Evolutionary conservation across 805 yeast species (phyloP), one percentile per base, ranked within the genome.

Genomic region (Candida silvatica): DNA sequence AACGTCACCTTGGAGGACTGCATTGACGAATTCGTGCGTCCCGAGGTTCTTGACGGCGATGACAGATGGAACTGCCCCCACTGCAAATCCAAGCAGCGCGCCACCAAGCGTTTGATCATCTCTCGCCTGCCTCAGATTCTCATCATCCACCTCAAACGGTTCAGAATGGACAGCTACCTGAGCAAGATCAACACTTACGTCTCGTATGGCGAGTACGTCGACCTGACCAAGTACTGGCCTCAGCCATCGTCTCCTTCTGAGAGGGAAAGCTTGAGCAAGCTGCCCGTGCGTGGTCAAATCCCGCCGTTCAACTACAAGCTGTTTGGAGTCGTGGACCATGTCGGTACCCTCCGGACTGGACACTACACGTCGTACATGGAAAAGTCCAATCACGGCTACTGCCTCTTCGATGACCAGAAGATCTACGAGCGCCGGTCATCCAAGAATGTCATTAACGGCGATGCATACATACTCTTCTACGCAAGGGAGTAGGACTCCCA

Each of bases 401-500:
- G 83, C 47, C 73, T 77, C 41, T 87, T 79, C 55, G 95, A 87
- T 55, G 96, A 87, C 54, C 69, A 83, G 0, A 71, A 67, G 37
- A 78, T 80, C n/a, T 62, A 71, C 19, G 69, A 63, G 35, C 66
- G 70, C 28, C 70, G 74, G 37, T 61, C 66, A 15, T 52, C 60
- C 7, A 61, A 54, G 25, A 70, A 71, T 27, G 86, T 82, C 12
- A 61, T 82, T 31, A 80, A 80, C 44, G 63, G 69, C 32, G 81
- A 80, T 55, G 95, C 94, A 4, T 87, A 87, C 54, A 86, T 92
- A 29, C 60, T 87, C 40, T 86, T 87, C 55, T 86, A 82, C 51
- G 71, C 69, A 40, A 65, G 86, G 25, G 54, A 52, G 7, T 48
- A 32, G 36, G 22, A 26, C n/a, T n/a, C n/a, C n/a, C n/a, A n/a